Conservation (phyloP, 2,329 filamentous ascomycete genomes). For the Paracoccidioides brasiliensis region DNA sequence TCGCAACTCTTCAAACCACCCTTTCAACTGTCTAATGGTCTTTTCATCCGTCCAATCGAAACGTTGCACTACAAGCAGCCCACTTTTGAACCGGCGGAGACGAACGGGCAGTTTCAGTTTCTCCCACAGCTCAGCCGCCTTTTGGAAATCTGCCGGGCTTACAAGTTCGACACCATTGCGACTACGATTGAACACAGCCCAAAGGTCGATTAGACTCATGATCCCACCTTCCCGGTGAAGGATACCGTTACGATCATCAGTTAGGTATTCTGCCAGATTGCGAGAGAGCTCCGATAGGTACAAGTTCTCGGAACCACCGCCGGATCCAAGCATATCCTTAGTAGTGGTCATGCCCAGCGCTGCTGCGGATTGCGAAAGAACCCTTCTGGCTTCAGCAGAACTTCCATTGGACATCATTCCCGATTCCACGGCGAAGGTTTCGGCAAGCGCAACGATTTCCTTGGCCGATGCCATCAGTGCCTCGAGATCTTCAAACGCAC, state of each 20-base stretch:
- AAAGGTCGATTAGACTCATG: constrained; percentile 78
- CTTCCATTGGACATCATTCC: constrained; percentile 42
- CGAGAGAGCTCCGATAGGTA: constrained; percentile 80
- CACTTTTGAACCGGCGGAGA: constrained; percentile 78
- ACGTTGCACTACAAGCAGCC: constrained; percentile 85
- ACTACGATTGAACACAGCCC: constrained; percentile 88
- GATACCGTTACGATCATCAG: constrained; percentile 68
- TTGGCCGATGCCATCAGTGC: constrained; percentile 96
- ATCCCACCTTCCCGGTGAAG: constrained; percentile 72
- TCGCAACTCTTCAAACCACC: constrained; percentile 66
- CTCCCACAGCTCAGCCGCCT: constrained; percentile 79
- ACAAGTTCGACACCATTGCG: constrained; percentile 89
- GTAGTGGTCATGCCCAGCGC: constrained; percentile 85
- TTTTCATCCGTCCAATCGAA: constrained; percentile 81
- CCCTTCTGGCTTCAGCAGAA: constrained; percentile 55
- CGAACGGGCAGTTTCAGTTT: constrained; percentile 74
- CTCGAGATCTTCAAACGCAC: constrained; percentile 89
- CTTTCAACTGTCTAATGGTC: constrained; percentile 61
- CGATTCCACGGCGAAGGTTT: constrained; percentile 63
- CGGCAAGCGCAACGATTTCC: constrained; percentile 84
- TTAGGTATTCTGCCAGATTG: constrained; percentile 77
- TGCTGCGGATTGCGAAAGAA: constrained; percentile 69
- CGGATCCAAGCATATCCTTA: constrained; percentile 79
- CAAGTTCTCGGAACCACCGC: constrained; percentile 60
- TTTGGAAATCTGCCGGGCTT: constrained; percentile 81